Evolutionary conservation across 78 protist genomes (phyloP).

Genomic region (Tieghemostelium lacteum): DNA sequence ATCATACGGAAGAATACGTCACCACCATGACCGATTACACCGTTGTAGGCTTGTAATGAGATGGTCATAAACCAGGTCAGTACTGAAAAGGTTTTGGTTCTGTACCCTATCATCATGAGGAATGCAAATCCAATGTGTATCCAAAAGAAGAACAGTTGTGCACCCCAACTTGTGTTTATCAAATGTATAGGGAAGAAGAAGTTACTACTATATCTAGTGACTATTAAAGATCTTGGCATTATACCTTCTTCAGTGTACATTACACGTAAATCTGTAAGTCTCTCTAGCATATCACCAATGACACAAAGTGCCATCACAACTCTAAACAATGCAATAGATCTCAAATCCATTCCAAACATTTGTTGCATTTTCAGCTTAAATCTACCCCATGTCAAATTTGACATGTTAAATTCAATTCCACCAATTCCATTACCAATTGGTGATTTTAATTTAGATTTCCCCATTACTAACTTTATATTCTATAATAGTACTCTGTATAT

Average conservation of each 20-base stretch:
- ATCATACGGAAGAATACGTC: constrained; percentile 45
- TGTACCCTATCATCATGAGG: constrained; percentile 27
- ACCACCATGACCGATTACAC: constrained; percentile 52
- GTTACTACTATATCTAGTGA: constrained; percentile 1
- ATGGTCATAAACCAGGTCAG: constrained; percentile 2
- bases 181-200: constrained; percentile 22
- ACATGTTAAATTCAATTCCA: too few species aligned
- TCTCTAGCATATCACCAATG: constrained; percentile 25
- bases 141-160: neutral
- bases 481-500: too few species aligned
- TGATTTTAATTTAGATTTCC: too few species aligned
- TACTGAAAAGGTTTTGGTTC: constrained; percentile 13
- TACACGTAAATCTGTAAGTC: neutral
- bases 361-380: neutral
- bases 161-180: neutral
- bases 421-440: too few species aligned
- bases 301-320: constrained; percentile 13
- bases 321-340: constrained; percentile 19
- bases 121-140: constrained; percentile 9
- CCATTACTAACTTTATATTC: too few species aligned
- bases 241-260: constrained; percentile 20
- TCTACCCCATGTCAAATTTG: neutral
- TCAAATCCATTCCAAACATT: constrained; percentile 8
- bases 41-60: constrained; percentile 19
- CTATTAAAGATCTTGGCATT: constrained; percentile 9